phyloP scores from a whole-genome alignment of 2,329 filamentous ascomycete genomes.

The Aspergillus viridinutans region DNA sequence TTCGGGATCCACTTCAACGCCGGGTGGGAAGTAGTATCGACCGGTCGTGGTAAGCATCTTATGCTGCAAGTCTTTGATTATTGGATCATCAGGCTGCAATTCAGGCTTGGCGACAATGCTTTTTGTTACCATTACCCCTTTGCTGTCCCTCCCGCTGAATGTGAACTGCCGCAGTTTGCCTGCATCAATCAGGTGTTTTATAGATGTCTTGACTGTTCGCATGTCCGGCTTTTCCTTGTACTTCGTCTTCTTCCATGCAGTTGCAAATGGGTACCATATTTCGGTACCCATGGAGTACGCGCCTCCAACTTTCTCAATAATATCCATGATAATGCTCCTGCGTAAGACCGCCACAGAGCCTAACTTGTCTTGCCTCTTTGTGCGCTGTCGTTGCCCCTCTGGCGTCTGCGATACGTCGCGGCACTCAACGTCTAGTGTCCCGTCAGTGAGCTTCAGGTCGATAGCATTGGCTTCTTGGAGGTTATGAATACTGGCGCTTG shows the following conservation, averaged over 20 bases:
- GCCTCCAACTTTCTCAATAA: constrained; percentile 52
- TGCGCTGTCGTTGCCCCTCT: constrained; percentile 1
- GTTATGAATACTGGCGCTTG: not conserved
- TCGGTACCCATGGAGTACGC: constrained; percentile 54
- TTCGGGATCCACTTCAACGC: constrained; percentile 36
- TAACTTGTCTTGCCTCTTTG: constrained; percentile 24
- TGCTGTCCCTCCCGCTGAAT: constrained; percentile 48
- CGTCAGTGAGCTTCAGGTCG: not conserved
- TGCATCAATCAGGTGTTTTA: constrained; percentile 48
- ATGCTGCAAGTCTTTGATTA: constrained; percentile 47
- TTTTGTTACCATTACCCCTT: constrained; percentile 48
- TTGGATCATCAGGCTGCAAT: constrained; percentile 41
- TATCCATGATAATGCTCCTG: constrained; percentile 50
- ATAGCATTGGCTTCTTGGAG: not conserved
- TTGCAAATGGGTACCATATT: constrained; percentile 52
- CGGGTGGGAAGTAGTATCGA: constrained; percentile 43
- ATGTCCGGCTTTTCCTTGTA: constrained; percentile 47
- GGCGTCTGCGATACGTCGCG: constrained; percentile 1
- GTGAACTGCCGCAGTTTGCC: constrained; percentile 51
- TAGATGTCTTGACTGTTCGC: constrained; percentile 48
- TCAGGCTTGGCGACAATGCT: constrained; percentile 48
- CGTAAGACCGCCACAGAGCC: constrained; percentile 46
- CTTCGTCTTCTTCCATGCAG: constrained; percentile 48
- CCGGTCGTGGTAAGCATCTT: constrained; percentile 47
- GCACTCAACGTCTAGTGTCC: not conserved